These are phyloP conservation scores for Rugosomyces carneus DNA, from an alignment of 1,284 basidiomycete genomes.

Conservation along the genomic window DNA sequence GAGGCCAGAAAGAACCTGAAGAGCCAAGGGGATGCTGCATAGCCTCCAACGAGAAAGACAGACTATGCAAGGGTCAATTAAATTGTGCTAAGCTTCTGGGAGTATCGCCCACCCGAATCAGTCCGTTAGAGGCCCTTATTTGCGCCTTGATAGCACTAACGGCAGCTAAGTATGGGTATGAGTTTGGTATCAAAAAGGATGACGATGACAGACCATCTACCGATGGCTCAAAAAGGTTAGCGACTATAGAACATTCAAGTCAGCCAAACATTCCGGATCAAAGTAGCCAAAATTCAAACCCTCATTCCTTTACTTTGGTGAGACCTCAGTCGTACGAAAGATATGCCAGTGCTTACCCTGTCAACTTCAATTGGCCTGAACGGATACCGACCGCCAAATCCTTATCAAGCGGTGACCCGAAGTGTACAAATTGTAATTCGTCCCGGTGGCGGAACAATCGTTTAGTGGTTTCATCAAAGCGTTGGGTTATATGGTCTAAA, in stretches of 20 bases:
- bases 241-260: conserved; percentile 33
- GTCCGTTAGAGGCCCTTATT: conserved; percentile 57
- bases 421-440: conserved; percentile 63
- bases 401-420: conserved; percentile 74
- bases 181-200: not conserved
- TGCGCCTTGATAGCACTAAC: conserved; percentile 63
- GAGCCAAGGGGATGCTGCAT: conserved; percentile 73
- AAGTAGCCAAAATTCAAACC: conserved; percentile 12
- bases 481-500: conserved; percentile 65
- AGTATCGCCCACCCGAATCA: conserved; percentile 47
- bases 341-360: conserved; percentile 41
- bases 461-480: conserved; percentile 77
- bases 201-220: conserved; percentile 39
- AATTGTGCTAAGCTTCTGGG: conserved; percentile 1
- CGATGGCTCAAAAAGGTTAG: conserved; percentile 70
- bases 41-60: conserved; percentile 74
- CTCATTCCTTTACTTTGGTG: conserved; percentile 15
- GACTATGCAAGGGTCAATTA: conserved; percentile 42
- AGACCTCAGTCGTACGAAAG: not conserved
- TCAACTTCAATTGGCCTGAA: conserved; percentile 62
- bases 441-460: conserved; percentile 63
- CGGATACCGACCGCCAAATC: conserved; percentile 63
- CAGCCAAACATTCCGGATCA: not conserved
- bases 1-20: conserved; percentile 32
- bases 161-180: conserved; percentile 36